Base-by-base conservation (phyloP, 345 rosid species). In the Odontarrhena argentea region DNA sequence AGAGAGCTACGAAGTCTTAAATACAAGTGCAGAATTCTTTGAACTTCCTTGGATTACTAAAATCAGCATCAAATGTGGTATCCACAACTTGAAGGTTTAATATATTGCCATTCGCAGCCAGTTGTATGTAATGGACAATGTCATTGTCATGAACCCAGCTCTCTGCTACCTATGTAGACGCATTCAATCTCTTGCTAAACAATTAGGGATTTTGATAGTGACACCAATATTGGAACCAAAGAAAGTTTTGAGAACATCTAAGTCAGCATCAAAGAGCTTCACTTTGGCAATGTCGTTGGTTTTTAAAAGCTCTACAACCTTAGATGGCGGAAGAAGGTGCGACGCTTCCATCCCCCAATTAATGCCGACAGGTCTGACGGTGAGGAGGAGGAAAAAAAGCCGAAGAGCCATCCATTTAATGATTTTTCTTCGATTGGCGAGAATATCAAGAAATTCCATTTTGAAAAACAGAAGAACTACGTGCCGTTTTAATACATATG, bases 131-230 rank as follows among this genome's bases (percentile, higher is more conserved):
- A 87, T 70, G 96, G 99, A 46, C 48, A 18, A 18, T 89, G 81
- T 87, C 89, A 76, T 89, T 92, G 66, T 92, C 98, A 77, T 92
- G 98, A 22, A 89, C 93, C 98, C 98, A 92, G 51, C 82, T 86
- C 74, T 74, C 80, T 4, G 91, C 98, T 52, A 82, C 89, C 63
- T 87, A 85, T 68, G 5, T 66, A 6, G 96, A 89, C 13, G 91
- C 86, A 82, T 92, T 92, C 24, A 92, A 53, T 71, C 60, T 80
- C 61, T 71, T 81, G 54, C 87, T 84, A 80, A 87, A 74, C 3
- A 81, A 74, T 89, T 80, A 7, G 84, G 93, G 52, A 92, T 79
- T 63, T 88, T 96, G 2, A 87, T 74, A 38, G 91, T 80, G 69
- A 92, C 96, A 53, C 58, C 82, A 47, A 92, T 73, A 65, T 78